Evolutionary conservation across 2,329 filamentous ascomycete species (phyloP).

Genomic region (Aspergillus proliferans): DNA sequence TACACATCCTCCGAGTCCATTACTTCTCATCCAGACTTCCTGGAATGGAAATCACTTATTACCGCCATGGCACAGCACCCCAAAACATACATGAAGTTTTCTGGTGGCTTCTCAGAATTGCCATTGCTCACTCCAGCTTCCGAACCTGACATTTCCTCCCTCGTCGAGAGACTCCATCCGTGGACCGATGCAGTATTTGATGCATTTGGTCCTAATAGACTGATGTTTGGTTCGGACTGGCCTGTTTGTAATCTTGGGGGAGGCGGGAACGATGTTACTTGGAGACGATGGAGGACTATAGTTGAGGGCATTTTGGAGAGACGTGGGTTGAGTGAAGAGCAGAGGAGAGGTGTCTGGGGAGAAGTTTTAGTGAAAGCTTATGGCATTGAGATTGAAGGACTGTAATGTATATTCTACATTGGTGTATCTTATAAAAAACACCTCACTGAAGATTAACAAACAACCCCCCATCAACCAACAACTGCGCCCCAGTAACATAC

Average conservation of each 20-base stretch:
- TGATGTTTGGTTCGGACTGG: conserved; percentile 95
- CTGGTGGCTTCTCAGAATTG: conserved; percentile 77
- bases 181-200: conserved; percentile 69
- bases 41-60: conserved; percentile 64
- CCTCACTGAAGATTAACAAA: conserved; percentile 78
- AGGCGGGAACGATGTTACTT: conserved; percentile 53
- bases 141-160: conserved; percentile 14
- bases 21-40: conserved; percentile 49
- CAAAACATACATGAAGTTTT: conserved; percentile 84
- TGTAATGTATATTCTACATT: neutral
- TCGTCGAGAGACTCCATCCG: conserved; percentile 56
- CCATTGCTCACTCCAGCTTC: conserved; percentile 34
- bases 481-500: conserved; percentile 75
- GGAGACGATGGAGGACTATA: conserved; percentile 68
- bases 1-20: conserved; percentile 42
- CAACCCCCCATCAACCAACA: conserved; percentile 80
- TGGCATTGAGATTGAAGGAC: conserved; percentile 17
- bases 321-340: conserved; percentile 50
- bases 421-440: neutral
- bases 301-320: conserved; percentile 58
- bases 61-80: conserved; percentile 59
- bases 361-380: conserved; percentile 70
- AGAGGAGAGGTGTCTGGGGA: conserved; percentile 64
- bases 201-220: conserved; percentile 62
- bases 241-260: conserved; percentile 74